Base-by-base conservation (phyloP, 306 rosid species). In the Rubus parviflorus region DNA sequence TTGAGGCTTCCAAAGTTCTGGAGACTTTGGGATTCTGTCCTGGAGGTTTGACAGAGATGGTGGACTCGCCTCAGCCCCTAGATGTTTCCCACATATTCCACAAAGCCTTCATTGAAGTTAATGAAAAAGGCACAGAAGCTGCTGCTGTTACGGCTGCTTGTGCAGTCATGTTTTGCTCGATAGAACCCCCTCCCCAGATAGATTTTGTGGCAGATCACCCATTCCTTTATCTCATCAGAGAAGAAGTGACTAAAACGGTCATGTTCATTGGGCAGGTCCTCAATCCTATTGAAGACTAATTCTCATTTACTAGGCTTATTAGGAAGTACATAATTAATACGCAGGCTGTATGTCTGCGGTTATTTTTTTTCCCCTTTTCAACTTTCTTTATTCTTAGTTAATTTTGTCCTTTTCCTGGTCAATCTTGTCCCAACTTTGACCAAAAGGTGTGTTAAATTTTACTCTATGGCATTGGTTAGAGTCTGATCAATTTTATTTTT, bases 121-220 rank as follows among this genome's bases (percentile, higher is more conserved):
- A 61, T 25, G 66, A 61, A 11, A 22, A 23, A 61, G 42, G 66
- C 41, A 61, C 66, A 61, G 9, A 61, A 12, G 66, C 66, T 30
- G 66, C 42, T 4, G 66, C 66, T 0, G 41, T 61, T 8, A 61
- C 66, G 41, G 12, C 30, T 20, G 60, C 11, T 19, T 0, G 4
- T 1, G 56, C 4, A 5, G 7, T 3, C 0, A 11, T 11, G 51
- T 3, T 0, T 1, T 51, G 56, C 56, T 5, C 0, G 14, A 0
- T 5, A 15, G 20, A 2, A 19, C 61, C 61, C 20, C 35, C 62
- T n/a, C 1, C 4, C 9, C 16, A 6, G 19, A 13, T 12, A 60
- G 66, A 25, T 60, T 60, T 60, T 23, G 41, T 60, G 66, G 66
- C 66, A 25, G 66, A 60, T 60, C 66, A 25, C 66, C 41, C 66